Evolutionary conservation across 192 early-diverging fungal species (phyloP).

Genomic region (Lobulomyces angularis): DNA sequence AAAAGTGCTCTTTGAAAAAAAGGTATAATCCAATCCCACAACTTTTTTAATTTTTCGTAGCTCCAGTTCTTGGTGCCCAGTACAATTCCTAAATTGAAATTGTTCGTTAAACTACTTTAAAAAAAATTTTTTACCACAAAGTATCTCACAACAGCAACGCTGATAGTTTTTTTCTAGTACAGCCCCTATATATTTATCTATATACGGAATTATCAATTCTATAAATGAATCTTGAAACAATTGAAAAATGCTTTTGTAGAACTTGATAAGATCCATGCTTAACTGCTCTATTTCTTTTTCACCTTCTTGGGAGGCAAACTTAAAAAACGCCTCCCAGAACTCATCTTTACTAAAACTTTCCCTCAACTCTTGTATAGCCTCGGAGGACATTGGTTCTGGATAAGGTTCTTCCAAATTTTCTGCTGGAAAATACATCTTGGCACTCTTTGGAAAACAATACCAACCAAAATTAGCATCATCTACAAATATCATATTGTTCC

Average conservation of each 20-base stretch:
- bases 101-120: too few species aligned
- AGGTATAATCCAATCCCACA: constrained; percentile 65
- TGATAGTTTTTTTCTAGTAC: constrained; percentile 68
- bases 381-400: constrained; percentile 45
- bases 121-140: too few species aligned
- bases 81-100: constrained; percentile 66
- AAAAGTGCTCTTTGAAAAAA: constrained; percentile 48
- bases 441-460: constrained; percentile 63
- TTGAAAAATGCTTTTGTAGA: constrained; percentile 60
- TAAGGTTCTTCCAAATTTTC: constrained; percentile 23
- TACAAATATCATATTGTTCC: constrained; percentile 31
- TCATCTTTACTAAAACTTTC: constrained; percentile 31
- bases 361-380: constrained; percentile 40
- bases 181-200: too few species aligned
- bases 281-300: constrained; percentile 49
- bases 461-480: constrained; percentile 60
- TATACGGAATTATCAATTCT: constrained; percentile 33
- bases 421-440: constrained; percentile 34
- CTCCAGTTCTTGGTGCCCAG: constrained; percentile 85
- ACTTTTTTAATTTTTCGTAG: constrained; percentile 13
- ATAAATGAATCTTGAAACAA: constrained; percentile 53
- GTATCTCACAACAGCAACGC: too few species aligned
- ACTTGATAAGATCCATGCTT: constrained; percentile 37
- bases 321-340: constrained; percentile 58
- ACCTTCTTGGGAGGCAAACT: constrained; percentile 56